Conservation (phyloP, 441 rosid species). For the Viola pubescens region DNA sequence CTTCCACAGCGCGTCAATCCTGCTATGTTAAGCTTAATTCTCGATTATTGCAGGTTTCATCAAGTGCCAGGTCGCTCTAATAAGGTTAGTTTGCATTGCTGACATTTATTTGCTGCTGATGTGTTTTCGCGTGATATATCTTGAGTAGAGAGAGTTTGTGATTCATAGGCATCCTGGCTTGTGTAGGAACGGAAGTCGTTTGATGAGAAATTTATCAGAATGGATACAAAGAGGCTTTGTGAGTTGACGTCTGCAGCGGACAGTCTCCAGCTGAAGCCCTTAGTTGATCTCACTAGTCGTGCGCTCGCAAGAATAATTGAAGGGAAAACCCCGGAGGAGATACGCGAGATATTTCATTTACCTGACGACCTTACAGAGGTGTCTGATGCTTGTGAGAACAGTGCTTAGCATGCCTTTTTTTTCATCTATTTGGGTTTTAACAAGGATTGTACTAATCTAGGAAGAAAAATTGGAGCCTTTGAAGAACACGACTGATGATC, state of each 20-base stretch:
- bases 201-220: constrained; percentile 54
- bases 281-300: constrained; percentile 64
- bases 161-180: background rate
- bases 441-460: constrained; percentile 21
- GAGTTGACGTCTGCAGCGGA: constrained; percentile 70
- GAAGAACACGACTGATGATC: constrained; percentile 53
- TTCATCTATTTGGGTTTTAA: constrained; percentile 17
- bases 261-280: constrained; percentile 59
- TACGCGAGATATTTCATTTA: constrained; percentile 63
- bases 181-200: constrained; percentile 48
- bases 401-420: constrained; percentile 14
- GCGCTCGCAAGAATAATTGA: constrained; percentile 62
- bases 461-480: constrained; percentile 69
- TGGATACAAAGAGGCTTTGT: constrained; percentile 57
- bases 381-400: constrained; percentile 15
- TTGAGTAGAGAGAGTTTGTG: background rate
- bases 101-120: background rate
- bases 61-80: constrained; percentile 59
- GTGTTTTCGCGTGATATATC: too few relatives aligned
- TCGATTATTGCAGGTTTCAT: constrained; percentile 71
- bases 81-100: constrained; percentile 36
- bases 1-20: constrained; percentile 57
- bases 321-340: constrained; percentile 68
- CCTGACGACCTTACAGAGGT: constrained; percentile 73
- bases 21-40: constrained; percentile 43